A percentile compares a stretch with the other conserved stretches of the same genome.
Evolutionary conservation across 495 filamentous ascomycete genomes (phyloP).

Genomic region (Podospora appendiculata): DNA sequence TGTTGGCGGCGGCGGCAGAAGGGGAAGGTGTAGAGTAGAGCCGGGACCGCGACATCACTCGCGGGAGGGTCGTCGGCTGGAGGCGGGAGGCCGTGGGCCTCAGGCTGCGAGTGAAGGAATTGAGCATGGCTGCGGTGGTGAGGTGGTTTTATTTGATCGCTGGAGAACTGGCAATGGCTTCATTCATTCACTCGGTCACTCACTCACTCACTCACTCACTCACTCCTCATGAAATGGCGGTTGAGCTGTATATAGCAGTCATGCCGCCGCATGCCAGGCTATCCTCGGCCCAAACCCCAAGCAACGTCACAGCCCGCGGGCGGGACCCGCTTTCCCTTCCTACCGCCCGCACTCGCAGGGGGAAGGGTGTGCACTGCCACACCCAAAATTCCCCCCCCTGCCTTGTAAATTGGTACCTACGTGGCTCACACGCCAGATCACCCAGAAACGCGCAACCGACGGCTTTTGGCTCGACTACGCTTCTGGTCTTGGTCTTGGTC

Average conservation of each 20-base stretch:
- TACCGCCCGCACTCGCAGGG: too few species aligned
- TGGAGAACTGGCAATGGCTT: too few species aligned
- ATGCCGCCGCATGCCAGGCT: slow-evolving; percentile 4
- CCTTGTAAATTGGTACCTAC: background rate
- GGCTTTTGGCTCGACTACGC: too few species aligned
- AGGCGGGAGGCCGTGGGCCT: slow-evolving; percentile 51
- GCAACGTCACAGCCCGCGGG: background rate
- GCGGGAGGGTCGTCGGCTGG: slow-evolving; percentile 38
- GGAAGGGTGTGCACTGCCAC: slow-evolving; percentile 6
- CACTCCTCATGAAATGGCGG: too few species aligned
- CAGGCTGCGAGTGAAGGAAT: background rate
- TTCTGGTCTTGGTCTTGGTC: too few species aligned
- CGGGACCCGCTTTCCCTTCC: too few species aligned
- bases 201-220: too few species aligned
- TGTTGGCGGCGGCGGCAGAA: slow-evolving; percentile 34
- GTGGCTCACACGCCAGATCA: slow-evolving; percentile 8
- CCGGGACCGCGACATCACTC: slow-evolving; percentile 24
- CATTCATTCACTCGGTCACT: too few species aligned
- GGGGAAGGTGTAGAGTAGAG: slow-evolving; percentile 37
- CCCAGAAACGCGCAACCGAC: slow-evolving; percentile 4
- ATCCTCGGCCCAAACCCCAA: slow-evolving; percentile 18
- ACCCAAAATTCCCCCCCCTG: slow-evolving; percentile 6
- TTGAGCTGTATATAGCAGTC: too few species aligned
- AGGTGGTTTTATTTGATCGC: too few species aligned
- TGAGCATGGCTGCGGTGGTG: background rate